These are phyloP conservation scores for Candida cerambycidarum DNA, from an alignment of 805 yeast genomes.

Conservation along the genomic window DNA sequence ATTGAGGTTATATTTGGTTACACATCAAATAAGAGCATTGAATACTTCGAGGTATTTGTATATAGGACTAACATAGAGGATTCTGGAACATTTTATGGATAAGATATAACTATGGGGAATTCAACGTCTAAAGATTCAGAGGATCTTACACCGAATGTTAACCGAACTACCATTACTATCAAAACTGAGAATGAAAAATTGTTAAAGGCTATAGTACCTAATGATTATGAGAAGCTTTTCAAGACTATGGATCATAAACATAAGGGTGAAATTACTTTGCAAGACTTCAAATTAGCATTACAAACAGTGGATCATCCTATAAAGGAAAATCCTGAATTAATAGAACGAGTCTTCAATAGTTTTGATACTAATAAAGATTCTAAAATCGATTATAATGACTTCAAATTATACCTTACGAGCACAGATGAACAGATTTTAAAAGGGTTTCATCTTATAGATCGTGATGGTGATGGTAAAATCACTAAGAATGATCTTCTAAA, in stretches of 20 bases:
- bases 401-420: conserved; percentile 57
- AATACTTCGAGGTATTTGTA: too few species aligned
- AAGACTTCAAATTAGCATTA: conserved; percentile 49
- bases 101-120: too few species aligned
- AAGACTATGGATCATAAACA: conserved; percentile 36
- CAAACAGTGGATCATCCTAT: conserved; percentile 60
- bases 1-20: conserved; percentile 2
- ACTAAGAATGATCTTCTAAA: conserved; percentile 62
- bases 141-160: too few species aligned
- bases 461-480: conserved; percentile 70
- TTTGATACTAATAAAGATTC: conserved; percentile 60
- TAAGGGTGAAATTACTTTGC: conserved; percentile 49
- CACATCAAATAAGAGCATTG: not conserved
- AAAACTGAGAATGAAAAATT: not conserved
- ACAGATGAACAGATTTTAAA: conserved; percentile 71
- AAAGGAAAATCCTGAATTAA: conserved; percentile 57
- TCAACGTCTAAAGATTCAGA: not conserved
- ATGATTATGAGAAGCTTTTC: conserved; percentile 24
- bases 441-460: conserved; percentile 70
- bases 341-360: conserved; percentile 54
- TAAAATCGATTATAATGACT: conserved; percentile 62
- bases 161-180: not conserved
- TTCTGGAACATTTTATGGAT: too few species aligned
- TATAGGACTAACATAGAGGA: too few species aligned
- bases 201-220: conserved; percentile 5